These are phyloP conservation scores for Tetracladium setigerum DNA, from an alignment of 495 filamentous ascomycete genomes.

Conservation along the genomic window DNA sequence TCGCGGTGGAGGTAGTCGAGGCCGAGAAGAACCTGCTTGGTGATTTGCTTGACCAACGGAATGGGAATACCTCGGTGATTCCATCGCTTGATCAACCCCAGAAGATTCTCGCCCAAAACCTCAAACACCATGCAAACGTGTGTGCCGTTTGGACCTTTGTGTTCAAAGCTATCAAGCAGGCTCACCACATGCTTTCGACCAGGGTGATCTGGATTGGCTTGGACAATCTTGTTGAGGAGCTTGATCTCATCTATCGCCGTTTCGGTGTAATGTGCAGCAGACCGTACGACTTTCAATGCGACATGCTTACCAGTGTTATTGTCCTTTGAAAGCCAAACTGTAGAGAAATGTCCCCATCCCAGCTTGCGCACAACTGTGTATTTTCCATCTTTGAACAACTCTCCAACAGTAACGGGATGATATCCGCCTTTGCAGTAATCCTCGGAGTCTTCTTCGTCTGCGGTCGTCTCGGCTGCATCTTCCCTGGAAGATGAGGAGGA, in stretches of 20 bases:
- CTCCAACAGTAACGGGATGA: conserved; percentile 86
- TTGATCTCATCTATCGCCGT: conserved; percentile 99
- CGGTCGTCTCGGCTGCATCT: conserved; percentile 84
- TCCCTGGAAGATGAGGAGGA: conserved; percentile 60
- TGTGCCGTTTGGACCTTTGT: conserved; percentile 91
- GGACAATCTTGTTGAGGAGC: conserved; percentile 89
- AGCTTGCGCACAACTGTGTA: conserved; percentile 96
- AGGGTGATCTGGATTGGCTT: conserved; percentile 88
- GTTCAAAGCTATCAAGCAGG: conserved; percentile 92
- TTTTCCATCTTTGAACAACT: conserved; percentile 95
- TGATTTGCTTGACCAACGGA: conserved; percentile 94
- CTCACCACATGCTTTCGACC: conserved; percentile 93
- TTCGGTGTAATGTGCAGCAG: conserved; percentile 96
- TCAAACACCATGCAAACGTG: conserved; percentile 99
- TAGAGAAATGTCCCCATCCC: conserved; percentile 98
- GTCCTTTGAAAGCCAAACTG: conserved; percentile 93
- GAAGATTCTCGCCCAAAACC: conserved; percentile 89
- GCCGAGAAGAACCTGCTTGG: conserved; percentile 92
- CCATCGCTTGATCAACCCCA: conserved; percentile 96
- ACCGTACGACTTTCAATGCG: conserved; percentile 94
- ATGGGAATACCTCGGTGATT: conserved; percentile 96
- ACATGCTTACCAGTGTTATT: conserved; percentile 90
- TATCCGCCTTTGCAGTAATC: conserved; percentile 99
- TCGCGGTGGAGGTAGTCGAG: conserved; percentile 95
- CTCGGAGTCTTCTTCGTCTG: conserved; percentile 97